These are phyloP conservation scores for Neofusicoccum cordaticola DNA, from an alignment of 2,329 filamentous ascomycete species.

Conservation along the genomic window DNA sequence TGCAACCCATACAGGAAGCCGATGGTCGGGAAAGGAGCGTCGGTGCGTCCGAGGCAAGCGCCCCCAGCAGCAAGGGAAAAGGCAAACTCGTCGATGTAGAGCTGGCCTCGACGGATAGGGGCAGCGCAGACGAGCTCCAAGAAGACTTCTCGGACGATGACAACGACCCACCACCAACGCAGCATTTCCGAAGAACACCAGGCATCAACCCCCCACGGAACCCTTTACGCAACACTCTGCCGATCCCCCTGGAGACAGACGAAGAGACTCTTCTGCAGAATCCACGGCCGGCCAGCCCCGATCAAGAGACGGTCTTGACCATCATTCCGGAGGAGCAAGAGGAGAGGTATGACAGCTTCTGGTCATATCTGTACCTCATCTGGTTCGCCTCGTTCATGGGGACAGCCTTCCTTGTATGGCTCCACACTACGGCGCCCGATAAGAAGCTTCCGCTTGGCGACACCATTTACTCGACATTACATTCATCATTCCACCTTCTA, in stretches of 20 bases:
- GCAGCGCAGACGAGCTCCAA: slow-evolving; percentile 44
- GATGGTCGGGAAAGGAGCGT: slow-evolving; percentile 41
- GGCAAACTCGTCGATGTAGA: slow-evolving; percentile 79
- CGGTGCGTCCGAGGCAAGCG: slow-evolving; percentile 38
- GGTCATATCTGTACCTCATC: slow-evolving; percentile 86
- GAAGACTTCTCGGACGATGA: slow-evolving; percentile 36
- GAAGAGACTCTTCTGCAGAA: slow-evolving; percentile 47
- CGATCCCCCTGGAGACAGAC: slow-evolving; percentile 51
- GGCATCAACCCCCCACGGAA: slow-evolving; percentile 39
- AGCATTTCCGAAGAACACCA: slow-evolving; percentile 52
- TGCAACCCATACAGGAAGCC: slow-evolving; percentile 32
- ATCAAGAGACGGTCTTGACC: slow-evolving; percentile 55
- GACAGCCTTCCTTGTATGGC: slow-evolving; percentile 82
- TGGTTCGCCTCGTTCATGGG: slow-evolving; percentile 79
- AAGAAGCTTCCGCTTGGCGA: slow-evolving; percentile 76
- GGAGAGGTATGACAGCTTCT: slow-evolving; percentile 84
- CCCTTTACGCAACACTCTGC: slow-evolving; percentile 37
- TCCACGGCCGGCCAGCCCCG: slow-evolving; percentile 48
- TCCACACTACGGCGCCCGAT: slow-evolving; percentile 75
- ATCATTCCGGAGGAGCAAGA: slow-evolving; percentile 53
- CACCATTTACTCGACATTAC: slow-evolving; percentile 87
- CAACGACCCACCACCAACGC: slow-evolving; percentile 53
- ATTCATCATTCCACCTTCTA: slow-evolving; percentile 83
- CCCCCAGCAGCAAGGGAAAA: slow-evolving; percentile 56
- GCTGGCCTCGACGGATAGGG: slow-evolving; percentile 61